Evolutionary conservation across 768 basidiomycete species (phyloP).

Genomic region (Pisolithus sp.): DNA sequence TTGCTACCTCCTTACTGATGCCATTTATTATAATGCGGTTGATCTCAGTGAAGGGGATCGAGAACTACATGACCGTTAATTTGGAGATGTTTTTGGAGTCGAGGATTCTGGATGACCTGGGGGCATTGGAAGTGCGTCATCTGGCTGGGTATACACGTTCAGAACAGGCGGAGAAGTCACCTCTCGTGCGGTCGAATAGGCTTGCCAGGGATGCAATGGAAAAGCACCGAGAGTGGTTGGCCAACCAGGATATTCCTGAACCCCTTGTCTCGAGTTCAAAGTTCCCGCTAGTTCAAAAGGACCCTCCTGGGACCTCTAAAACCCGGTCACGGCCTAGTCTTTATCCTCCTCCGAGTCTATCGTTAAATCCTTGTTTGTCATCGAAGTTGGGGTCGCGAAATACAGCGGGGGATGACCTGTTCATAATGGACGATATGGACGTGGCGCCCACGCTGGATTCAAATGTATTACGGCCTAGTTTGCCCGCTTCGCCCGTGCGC

Average conservation of each 20-base stretch:
- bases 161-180: conserved; percentile 61
- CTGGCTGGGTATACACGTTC: conserved; percentile 51
- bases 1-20: conserved; percentile 74
- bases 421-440: conserved; percentile 79
- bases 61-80: conserved; percentile 75
- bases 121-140: conserved; percentile 55
- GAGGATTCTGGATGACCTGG: conserved; percentile 72
- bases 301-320: conserved; percentile 26
- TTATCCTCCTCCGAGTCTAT: conserved; percentile 17
- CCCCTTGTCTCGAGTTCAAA: conserved; percentile 37
- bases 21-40: conserved; percentile 66
- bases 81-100: conserved; percentile 83
- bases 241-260: conserved; percentile 57
- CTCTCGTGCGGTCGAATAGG: conserved; percentile 52
- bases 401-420: conserved; percentile 58
- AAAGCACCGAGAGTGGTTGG: conserved; percentile 67
- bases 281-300: conserved; percentile 14
- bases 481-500: not conserved
- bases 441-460: conserved; percentile 23
- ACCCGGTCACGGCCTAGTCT: not conserved
- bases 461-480: conserved; percentile 10
- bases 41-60: conserved; percentile 64
- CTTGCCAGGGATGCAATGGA: conserved; percentile 51
- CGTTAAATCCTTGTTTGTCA: conserved; percentile 15
- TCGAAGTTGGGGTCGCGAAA: not conserved